These are phyloP conservation scores for Plectosphaerella sp. DNA, from an alignment of 2,329 filamentous ascomycete genomes.

Conservation along the genomic window DNA sequence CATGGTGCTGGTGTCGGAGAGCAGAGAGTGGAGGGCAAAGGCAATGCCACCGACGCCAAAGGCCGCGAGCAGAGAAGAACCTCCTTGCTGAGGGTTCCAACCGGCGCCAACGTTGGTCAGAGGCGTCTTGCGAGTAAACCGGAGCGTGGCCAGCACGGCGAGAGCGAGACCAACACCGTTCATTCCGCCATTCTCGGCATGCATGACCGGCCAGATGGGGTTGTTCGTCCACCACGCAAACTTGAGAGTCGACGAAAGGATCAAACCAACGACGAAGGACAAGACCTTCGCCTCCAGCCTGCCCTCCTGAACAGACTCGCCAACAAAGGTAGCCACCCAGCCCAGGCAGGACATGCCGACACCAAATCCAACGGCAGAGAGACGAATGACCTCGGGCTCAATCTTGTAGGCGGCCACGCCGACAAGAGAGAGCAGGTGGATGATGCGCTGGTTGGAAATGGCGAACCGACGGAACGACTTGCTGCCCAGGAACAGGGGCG, in stretches of 20 bases:
- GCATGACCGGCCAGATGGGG: constrained; percentile 93
- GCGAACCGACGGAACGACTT: constrained; percentile 63
- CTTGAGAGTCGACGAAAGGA: constrained; percentile 83
- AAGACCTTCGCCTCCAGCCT: constrained; percentile 78
- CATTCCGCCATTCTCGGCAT: constrained; percentile 84
- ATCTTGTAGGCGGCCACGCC: constrained; percentile 79
- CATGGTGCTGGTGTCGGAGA: constrained; percentile 98
- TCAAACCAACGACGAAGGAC: constrained; percentile 75
- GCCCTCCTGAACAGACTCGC: constrained; percentile 68
- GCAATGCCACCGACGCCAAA: constrained; percentile 78
- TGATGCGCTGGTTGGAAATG: constrained; percentile 61
- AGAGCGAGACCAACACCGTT: constrained; percentile 79
- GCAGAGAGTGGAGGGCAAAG: constrained; percentile 85
- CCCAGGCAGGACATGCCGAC: constrained; percentile 76
- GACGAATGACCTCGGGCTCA: constrained; percentile 65
- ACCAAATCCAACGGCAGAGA: constrained; percentile 77
- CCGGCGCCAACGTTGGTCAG: constrained; percentile 31
- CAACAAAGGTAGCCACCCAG: constrained; percentile 78
- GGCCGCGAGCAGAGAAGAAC: constrained; percentile 67
- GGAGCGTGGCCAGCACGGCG: constrained; percentile 69
- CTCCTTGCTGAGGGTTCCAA: constrained; percentile 39
- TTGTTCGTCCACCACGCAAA: constrained; percentile 95
- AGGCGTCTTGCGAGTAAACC: constrained; percentile 67
- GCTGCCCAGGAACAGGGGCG: constrained; percentile 74
- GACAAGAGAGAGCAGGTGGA: constrained; percentile 72